Evolutionary conservation across 2,329 filamentous ascomycete species (phyloP), one percentile per base, ranked within the genome.

Genomic region (Penicillium sp.): DNA sequence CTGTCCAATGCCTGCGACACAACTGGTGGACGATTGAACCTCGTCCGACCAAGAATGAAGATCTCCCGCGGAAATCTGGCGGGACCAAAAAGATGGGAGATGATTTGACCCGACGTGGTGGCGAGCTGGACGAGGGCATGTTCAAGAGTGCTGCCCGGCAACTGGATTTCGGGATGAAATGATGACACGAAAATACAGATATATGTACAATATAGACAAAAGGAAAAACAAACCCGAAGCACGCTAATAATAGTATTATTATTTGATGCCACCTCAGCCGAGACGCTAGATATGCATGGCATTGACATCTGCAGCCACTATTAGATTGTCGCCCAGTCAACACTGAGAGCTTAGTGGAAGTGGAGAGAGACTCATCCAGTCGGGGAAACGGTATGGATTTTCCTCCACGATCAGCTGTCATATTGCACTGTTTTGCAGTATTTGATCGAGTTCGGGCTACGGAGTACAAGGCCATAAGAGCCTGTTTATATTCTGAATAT

Each of bases 1-100:
- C 90, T 0, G 76, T 79, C 32, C 80, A 87, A 55, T 84, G 93
- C 66, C 77, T 98, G 48, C 77, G 83, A 65, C 90, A 97, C 67
- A 74, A 78, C 42, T 98, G 88, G 83, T 98, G 91, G 88, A 80
- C 80, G 35, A 80, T 79, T 22, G 85, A 93, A 32, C 93, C 93
- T 0, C 81, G 82, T 58, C 91, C 93, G 2, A 95, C 88, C 2
- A 79, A 78, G 53, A 89, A 89, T 61, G 80, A 87, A 63, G 82
- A 93, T 61, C 73, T 98, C 45, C 93, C 93, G 1, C 80, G 78
- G 56, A 93, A 91, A 66, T 78, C 79, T 5, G 84, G 81, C 0
- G 86, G 84, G 7, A 75, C 83, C 52, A 81, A 86, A 60, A 87
- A 86, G 68, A 81, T 93, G 73, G 89, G 81, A 0, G 85, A 87